Conservation (phyloP, 116 monocot genomes). For the Zostera marina region DNA sequence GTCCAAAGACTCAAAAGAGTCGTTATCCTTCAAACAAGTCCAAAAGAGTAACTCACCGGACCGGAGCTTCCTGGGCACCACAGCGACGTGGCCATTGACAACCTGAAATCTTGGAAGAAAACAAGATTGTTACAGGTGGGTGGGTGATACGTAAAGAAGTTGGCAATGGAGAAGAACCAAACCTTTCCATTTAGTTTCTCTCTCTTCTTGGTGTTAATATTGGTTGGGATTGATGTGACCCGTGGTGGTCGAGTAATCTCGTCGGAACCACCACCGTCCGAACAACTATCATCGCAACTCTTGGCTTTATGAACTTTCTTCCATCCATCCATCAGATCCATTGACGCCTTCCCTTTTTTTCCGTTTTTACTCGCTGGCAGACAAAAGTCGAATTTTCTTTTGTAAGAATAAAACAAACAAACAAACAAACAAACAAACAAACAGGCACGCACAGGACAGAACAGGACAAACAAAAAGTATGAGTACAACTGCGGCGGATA, state of each 20-base stretch:
- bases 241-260: not conserved
- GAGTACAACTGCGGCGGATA: not conserved
- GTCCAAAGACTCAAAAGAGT: no score
- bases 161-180: not conserved
- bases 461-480: not conserved
- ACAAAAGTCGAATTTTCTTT: not conserved
- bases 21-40: not conserved
- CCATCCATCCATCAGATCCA: conserved; percentile 6
- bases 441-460: not conserved
- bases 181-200: conserved; percentile 13
- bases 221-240: not conserved
- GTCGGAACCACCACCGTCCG: conserved; percentile 7
- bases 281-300: conserved; percentile 2
- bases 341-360: conserved; percentile 1
- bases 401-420: not conserved
- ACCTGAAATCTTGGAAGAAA: conserved; percentile 10
- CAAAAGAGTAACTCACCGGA: conserved; percentile 12
- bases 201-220: conserved; percentile 6
- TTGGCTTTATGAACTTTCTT: conserved; percentile 1
- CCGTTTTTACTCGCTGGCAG: conserved; percentile 1
- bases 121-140: not conserved
- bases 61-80: conserved; percentile 23
- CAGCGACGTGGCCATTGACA: conserved; percentile 6
- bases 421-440: not conserved
- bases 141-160: not conserved